Conservation (phyloP, 2,329 filamentous ascomycete genomes). For the Penicillium glabrum region DNA sequence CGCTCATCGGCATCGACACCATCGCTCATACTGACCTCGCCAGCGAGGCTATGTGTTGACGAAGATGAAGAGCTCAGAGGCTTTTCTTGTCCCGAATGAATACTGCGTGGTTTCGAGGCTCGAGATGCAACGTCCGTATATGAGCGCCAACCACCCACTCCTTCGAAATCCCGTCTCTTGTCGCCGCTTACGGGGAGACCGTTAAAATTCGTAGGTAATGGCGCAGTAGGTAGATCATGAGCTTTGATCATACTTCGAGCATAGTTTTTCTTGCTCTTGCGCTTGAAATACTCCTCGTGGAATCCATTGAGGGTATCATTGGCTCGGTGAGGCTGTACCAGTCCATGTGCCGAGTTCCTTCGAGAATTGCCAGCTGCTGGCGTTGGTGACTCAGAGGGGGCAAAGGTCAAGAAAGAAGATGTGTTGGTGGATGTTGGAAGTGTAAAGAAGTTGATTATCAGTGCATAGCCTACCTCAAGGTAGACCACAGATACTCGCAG, state of each 20-base stretch:
- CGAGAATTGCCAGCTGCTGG: slow-evolving; percentile 21
- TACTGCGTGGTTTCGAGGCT: slow-evolving; percentile 14
- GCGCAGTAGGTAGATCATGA: slow-evolving; percentile 14
- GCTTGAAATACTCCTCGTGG: slow-evolving; percentile 1
- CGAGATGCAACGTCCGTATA: slow-evolving; percentile 8
- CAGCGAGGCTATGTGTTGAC: slow-evolving; percentile 19
- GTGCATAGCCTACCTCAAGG: slow-evolving; percentile 60
- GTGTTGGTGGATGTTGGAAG: slow-evolving; percentile 27
- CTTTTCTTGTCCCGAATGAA: slow-evolving; percentile 15
- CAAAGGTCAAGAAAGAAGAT: slow-evolving; percentile 30
- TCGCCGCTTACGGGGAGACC: slow-evolving; percentile 32
- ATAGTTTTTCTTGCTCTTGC: slow-evolving; percentile 15
- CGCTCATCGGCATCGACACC: slow-evolving; percentile 36
- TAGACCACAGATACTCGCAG: slow-evolving; percentile 63
- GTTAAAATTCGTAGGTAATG: slow-evolving; percentile 18
- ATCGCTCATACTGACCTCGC: slow-evolving; percentile 18
- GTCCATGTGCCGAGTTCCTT: slow-evolving; percentile 25
- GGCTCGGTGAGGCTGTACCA: slow-evolving; percentile 8
- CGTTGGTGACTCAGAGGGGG: slow-evolving; percentile 28
- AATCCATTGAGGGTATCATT: slow-evolving; percentile 8
- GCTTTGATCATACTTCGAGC: slow-evolving; percentile 21
- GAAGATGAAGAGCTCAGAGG: slow-evolving; percentile 27
- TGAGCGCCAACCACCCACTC: slow-evolving; percentile 43
- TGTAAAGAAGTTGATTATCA: slow-evolving; percentile 58
- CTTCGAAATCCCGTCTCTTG: slow-evolving; percentile 44